These are phyloP conservation scores for Globisporangium takayamanum DNA, from an alignment of 352 stramenopile species.

Conservation along the genomic window DNA sequence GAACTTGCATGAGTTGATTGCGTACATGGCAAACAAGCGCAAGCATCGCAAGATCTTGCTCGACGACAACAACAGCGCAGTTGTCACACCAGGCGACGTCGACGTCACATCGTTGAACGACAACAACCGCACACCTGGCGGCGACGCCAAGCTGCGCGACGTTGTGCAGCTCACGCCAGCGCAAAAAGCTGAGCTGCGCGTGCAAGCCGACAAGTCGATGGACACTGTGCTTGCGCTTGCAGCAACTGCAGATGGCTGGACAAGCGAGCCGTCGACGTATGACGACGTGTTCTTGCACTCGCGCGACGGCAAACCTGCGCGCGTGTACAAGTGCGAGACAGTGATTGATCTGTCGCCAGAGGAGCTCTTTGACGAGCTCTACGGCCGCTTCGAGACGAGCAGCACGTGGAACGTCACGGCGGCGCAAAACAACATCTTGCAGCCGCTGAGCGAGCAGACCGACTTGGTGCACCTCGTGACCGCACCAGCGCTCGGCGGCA, in stretches of 20 bases:
- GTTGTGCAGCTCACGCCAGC: slow-evolving; percentile 36
- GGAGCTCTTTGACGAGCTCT: slow-evolving; percentile 74
- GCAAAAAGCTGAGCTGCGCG: slow-evolving; percentile 44
- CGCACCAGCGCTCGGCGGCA: slow-evolving; percentile 53
- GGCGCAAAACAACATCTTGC: slow-evolving; percentile 69
- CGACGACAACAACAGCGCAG: slow-evolving; percentile 1
- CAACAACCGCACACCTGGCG: slow-evolving; percentile 1
- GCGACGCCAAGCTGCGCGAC: slow-evolving; percentile 22
- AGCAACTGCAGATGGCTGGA: slow-evolving; percentile 50
- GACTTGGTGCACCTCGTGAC: slow-evolving; percentile 69
- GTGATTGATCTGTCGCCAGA: slow-evolving; percentile 62
- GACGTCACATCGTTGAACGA: not conserved
- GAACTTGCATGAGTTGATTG: slow-evolving; percentile 56
- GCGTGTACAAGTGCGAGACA: slow-evolving; percentile 71
- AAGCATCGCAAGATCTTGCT: slow-evolving; percentile 5
- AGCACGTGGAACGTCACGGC: slow-evolving; percentile 72
- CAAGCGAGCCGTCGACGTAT: slow-evolving; percentile 46
- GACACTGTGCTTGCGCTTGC: slow-evolving; percentile 54
- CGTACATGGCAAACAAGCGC: slow-evolving; percentile 24
- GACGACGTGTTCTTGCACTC: slow-evolving; percentile 60
- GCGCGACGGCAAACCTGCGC: slow-evolving; percentile 63
- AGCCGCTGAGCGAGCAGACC: slow-evolving; percentile 58
- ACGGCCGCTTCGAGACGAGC: slow-evolving; percentile 70
- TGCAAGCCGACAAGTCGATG: slow-evolving; percentile 33
- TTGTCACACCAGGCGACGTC: slow-evolving; percentile 19